Evolutionary conservation across 495 filamentous ascomycete genomes (phyloP), one percentile per base, ranked within the genome.

Genomic region (Achaetomiella virescens): DNA sequence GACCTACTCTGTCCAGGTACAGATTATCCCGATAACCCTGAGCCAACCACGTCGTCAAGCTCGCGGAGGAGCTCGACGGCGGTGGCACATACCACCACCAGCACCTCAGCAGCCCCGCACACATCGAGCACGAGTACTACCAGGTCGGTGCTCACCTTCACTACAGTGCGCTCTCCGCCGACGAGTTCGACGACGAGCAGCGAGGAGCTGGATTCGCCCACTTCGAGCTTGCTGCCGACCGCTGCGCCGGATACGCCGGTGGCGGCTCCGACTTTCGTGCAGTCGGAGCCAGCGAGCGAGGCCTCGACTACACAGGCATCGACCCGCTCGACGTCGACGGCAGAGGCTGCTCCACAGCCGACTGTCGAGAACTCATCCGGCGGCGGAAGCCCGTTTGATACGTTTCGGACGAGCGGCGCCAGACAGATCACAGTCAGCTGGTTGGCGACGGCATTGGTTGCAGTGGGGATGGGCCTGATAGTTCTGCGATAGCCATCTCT

Each of bases 371-470:
- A 20, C 17, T 24, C n/a, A 22, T 20, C 33, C 0, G 67, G 67
- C n/a, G 62, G 65, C 11, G 62, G 62, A 1, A 70, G 62, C 29
- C 67, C 67, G 14, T 70, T 70, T 50, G 67, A 70, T 45, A 1
- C 21, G 14, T 29, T 37, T 14, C 24, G 45, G 21, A 5, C 47
- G 6, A 48, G 22, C 8, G 54, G 44, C 25, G 50, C 21, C 10
- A 15, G 18, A 29, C 37, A 17, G 33, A 5, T 47, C 7, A 40
- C 38, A 8, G 17, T 10, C 5, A 31, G 31, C 25, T 52, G 22
- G 44, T 12, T 25, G 8, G 17, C 41, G 18, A n/a, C 22, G 40
- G 17, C n/a, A 4, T 10, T 59, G 17, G 33, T 45, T 42, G 47
- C 25, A 9, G 17, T 57, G 31, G 48, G n/a, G 15, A 8, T 55